A percentile compares a stretch with the other conserved stretches of the same genome.
These are phyloP conservation scores for Nemania sp. DNA, from an alignment of 2,329 filamentous ascomycete genomes.

Conservation along the genomic window DNA sequence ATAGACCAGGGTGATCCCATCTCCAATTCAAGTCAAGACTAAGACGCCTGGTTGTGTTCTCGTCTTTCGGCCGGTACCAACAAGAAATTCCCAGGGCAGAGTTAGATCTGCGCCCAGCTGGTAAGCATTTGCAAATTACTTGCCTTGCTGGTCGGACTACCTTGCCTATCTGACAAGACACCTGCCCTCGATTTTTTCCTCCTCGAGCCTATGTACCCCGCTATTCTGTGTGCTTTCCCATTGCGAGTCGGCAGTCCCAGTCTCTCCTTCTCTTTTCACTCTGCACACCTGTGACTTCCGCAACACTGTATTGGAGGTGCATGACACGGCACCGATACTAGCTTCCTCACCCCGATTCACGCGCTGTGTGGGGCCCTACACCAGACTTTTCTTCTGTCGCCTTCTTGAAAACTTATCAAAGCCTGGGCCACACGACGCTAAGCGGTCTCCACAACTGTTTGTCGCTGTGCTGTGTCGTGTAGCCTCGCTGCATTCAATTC, in stretches of 20 bases:
- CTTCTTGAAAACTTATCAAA: no score
- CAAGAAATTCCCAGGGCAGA: not conserved
- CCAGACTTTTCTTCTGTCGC: slow-evolving; percentile 31
- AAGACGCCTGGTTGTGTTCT: not conserved
- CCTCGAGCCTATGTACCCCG: no score
- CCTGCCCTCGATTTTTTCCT: no score
- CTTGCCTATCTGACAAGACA: no score
- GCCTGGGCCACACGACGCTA: slow-evolving; percentile 7
- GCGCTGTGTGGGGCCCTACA: slow-evolving; percentile 30
- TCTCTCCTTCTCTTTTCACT: no score
- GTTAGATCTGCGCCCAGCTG: slow-evolving; percentile 1
- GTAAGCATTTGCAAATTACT: slow-evolving; percentile 19
- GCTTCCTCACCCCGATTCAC: slow-evolving; percentile 28
- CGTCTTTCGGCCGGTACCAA: no score
- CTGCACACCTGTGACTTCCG: not conserved
- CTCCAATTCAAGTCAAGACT: not conserved
- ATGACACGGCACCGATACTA: slow-evolving; percentile 6
- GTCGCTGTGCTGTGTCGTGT: not conserved
- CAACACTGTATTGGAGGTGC: slow-evolving; percentile 1
- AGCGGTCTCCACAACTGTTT: slow-evolving; percentile 15
- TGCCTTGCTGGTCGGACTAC: no score
- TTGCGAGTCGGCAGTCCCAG: no score
- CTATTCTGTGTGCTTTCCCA: no score
- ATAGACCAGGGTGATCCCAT: not conserved
- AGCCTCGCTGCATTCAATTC: not conserved